Conservation (phyloP, 2,329 filamentous ascomycete genomes). For the Alternaria angustiovoidea region DNA sequence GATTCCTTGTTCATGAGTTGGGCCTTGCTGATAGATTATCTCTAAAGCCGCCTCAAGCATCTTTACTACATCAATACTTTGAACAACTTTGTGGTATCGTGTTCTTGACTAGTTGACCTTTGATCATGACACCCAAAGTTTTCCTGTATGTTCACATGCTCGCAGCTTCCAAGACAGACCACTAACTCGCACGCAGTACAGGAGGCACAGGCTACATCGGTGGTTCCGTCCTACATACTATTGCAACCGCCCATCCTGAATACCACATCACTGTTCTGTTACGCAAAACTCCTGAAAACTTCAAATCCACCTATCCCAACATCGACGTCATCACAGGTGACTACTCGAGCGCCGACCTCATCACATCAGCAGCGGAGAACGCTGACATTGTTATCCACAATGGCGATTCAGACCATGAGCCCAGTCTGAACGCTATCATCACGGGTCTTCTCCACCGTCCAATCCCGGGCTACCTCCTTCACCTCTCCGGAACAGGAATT, state of each 20-base stretch:
- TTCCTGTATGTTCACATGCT: too few relatives aligned
- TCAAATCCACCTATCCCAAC: constrained; percentile 48
- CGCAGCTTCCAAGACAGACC: background rate
- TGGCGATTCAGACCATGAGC: constrained; percentile 40
- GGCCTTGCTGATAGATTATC: background rate
- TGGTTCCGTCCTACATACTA: constrained; percentile 59
- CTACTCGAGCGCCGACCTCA: constrained; percentile 55
- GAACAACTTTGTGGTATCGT: too few relatives aligned
- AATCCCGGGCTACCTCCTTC: constrained; percentile 58
- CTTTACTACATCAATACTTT: too few relatives aligned
- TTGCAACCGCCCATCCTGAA: constrained; percentile 57
- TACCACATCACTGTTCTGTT: constrained; percentile 58
- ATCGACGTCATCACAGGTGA: constrained; percentile 59
- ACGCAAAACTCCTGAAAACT: constrained; percentile 46
- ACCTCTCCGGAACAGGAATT: constrained; percentile 64
- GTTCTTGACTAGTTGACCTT: too few relatives aligned
- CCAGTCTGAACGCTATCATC: constrained; percentile 57
- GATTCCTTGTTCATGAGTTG: constrained; percentile 6
- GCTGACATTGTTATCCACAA: constrained; percentile 60
- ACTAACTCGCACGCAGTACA: constrained; percentile 48
- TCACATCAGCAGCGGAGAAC: constrained; percentile 56
- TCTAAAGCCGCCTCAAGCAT: too few relatives aligned
- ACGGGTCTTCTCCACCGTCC: constrained; percentile 58
- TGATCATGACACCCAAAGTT: too few relatives aligned
- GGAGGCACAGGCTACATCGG: constrained; percentile 64